A percentile compares a stretch with the other conserved stretches of the same genome.
Conservation (phyloP, 495 filamentous ascomycete species). For the Penicillium pancosmium region DNA sequence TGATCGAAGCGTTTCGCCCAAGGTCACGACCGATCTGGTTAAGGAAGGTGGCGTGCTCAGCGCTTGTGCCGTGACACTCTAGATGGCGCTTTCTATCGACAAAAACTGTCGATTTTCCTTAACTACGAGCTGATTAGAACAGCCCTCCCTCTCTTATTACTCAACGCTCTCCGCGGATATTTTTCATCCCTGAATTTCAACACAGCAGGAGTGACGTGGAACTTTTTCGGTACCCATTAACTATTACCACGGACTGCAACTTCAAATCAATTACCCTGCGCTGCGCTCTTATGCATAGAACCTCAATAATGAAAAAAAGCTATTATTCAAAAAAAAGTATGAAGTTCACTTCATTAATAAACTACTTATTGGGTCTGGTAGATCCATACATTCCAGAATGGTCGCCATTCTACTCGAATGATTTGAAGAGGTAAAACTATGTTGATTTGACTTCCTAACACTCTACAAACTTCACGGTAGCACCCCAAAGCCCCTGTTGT, state of each 20-base stretch:
- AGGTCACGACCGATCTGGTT: constrained; percentile 56
- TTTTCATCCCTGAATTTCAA: not conserved
- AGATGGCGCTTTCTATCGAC: not conserved
- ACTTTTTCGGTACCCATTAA: no score
- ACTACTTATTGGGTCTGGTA: no score
- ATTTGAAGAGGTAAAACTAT: not conserved
- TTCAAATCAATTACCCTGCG: not conserved
- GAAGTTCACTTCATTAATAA: no score
- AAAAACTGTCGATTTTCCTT: not conserved
- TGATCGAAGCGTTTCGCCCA: constrained; percentile 55
- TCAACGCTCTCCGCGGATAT: not conserved
- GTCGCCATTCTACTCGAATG: no score
- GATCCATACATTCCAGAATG: no score
- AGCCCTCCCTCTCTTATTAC: not conserved
- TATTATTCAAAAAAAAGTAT: no score
- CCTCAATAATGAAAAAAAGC: no score
- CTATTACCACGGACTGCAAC: not conserved
- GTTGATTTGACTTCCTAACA: not conserved
- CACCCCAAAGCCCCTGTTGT: not conserved
- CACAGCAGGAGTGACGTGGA: not conserved
- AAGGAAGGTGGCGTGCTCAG: constrained; percentile 62
- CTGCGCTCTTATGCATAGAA: no score
- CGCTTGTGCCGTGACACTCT: constrained; percentile 59
- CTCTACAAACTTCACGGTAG: not conserved
- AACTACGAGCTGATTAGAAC: not conserved